Conservation (phyloP, 495 filamentous ascomycete species). For the Neurospora sp. region DNA sequence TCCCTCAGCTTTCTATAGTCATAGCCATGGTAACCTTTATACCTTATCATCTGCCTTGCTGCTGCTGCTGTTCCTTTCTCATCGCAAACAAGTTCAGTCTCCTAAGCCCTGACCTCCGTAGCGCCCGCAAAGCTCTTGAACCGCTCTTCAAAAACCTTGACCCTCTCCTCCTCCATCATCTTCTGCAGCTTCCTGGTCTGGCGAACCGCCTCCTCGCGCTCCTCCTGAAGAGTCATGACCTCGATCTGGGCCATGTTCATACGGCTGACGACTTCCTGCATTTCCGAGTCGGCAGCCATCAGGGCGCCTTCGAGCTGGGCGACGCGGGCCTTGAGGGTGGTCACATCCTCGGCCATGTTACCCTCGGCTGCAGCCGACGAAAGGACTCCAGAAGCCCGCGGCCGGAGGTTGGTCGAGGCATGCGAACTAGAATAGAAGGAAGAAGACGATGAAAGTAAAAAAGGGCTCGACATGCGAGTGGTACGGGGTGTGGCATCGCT, state of each 20-base stretch:
- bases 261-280: constrained; percentile 83
- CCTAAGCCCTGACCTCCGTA: constrained; percentile 9
- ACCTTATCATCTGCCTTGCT: neutral
- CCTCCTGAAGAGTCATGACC: constrained; percentile 82
- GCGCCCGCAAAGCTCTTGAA: constrained; percentile 25
- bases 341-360: constrained; percentile 58
- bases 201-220: constrained; percentile 79
- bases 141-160: constrained; percentile 35
- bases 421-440: neutral
- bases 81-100: neutral
- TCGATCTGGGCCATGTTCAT: constrained; percentile 95
- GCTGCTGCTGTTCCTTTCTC: neutral
- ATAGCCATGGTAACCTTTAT: neutral
- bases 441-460: neutral
- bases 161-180: constrained; percentile 36
- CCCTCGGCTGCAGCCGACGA: constrained; percentile 22
- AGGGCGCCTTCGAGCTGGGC: constrained; percentile 73
- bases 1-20: neutral
- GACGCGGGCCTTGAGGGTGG: constrained; percentile 53
- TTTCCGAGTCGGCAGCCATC: constrained; percentile 74
- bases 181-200: constrained; percentile 68
- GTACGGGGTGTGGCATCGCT: neutral
- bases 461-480: constrained; percentile 28
- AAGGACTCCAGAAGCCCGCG: constrained; percentile 29
- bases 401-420: constrained; percentile 4